Conservation (phyloP, 2,329 filamentous ascomycete species). For the Fusarium humuli region DNA sequence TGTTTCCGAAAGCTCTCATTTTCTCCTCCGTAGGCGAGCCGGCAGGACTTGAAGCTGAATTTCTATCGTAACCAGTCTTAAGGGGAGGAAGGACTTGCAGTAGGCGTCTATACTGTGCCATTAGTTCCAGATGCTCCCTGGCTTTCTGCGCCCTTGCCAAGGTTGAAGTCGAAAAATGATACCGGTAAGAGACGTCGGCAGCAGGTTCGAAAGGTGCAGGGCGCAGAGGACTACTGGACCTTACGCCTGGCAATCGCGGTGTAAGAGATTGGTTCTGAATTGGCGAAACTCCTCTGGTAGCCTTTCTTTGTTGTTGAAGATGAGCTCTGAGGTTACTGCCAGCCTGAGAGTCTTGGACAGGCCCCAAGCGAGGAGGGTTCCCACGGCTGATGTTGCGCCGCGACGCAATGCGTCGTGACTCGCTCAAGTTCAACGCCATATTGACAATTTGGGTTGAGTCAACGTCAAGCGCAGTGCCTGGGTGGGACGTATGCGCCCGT, state of each 20-base stretch:
- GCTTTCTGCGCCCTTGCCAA: constrained; percentile 85
- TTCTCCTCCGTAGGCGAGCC: constrained; percentile 53
- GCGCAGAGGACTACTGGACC: constrained; percentile 60
- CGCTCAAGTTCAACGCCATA: constrained; percentile 89
- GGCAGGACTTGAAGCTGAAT: constrained; percentile 56
- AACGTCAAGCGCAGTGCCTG: constrained; percentile 64
- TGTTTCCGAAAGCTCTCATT: constrained; percentile 46
- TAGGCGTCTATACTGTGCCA: constrained; percentile 83
- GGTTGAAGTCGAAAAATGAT: constrained; percentile 82
- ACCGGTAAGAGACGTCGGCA: constrained; percentile 63
- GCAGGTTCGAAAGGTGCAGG: constrained; percentile 58
- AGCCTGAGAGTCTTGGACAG: constrained; percentile 63
- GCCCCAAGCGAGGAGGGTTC: constrained; percentile 63
- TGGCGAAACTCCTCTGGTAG: constrained; percentile 71
- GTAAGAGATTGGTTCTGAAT: constrained; percentile 60
- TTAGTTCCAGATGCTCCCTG: constrained; percentile 85
- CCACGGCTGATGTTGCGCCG: constrained; percentile 66
- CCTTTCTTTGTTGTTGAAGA: constrained; percentile 76
- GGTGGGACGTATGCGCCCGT: constrained; percentile 32
- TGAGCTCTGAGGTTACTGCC: constrained; percentile 74
- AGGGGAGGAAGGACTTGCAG: constrained; percentile 84
- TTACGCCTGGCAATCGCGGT: constrained; percentile 56
- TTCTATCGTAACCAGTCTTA: constrained; percentile 57
- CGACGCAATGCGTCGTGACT: constrained; percentile 76
- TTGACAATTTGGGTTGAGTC: constrained; percentile 93